Base-by-base conservation (phyloP, 2,329 filamentous ascomycete genomes). In the Fusarium sp. region DNA sequence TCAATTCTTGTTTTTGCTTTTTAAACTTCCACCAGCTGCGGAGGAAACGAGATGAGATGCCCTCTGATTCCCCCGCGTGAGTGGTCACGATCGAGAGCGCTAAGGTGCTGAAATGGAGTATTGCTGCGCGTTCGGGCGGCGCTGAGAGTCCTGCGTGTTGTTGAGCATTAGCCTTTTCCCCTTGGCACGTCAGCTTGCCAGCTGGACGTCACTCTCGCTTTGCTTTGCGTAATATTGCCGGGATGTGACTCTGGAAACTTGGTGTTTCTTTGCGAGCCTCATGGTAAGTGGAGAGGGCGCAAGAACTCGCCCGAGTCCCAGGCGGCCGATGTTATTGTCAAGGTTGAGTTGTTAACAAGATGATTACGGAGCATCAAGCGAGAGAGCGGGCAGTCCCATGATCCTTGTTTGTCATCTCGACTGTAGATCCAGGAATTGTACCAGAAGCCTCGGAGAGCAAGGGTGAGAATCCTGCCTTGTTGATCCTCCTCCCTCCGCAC, bases 321-420 rank as follows among this genome's bases (percentile, higher is more conserved):
- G 56, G 72, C 48, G 61, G 59, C 48, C 27, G 61, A 64, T 62
- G 59, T 9, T 50, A 63, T 54, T 54, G 45, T 48, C 59, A 50
- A 64, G 43, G 48, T 31, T 50, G 54, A 20, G 60, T 61, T 59
- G 68, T 57, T 45, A 52, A 63, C 61, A 66, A 74, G 67, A 72
- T 73, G 65, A 73, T 48, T 65, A 72, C 45, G 71, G 72, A 72
- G 72, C 45, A 64, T 22, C 31, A 66, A 74, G 62, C 67, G 70
- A 71, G 67, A 48, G 67, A 73, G 68, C 61, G 54, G 72, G 52
- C 61, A 68, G 68, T 75, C 66, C 72, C 72, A 75, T 54, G 60
- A 74, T 70, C 72, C 72, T 58, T 75, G 72, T 59, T 27, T 61
- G 61, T 75, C 72, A 74, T 74, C 72, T 74, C 72, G 69, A 75